Conservation (phyloP, 2,329 filamentous ascomycete genomes). For the Sporothrix luriei region DNA sequence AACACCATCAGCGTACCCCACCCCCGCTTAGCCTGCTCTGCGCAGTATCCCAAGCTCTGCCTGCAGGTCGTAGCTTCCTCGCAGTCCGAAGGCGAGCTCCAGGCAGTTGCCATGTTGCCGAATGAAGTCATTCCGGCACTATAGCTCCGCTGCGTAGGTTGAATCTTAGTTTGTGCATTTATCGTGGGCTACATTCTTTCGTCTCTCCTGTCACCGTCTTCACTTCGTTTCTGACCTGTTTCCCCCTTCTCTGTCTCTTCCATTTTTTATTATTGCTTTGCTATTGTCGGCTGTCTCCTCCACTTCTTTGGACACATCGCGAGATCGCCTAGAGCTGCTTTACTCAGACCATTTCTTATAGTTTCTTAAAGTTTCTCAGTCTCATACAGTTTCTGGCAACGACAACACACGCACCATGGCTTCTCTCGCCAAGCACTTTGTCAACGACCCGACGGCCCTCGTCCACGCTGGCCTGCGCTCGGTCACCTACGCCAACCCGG, state of each 20-base stretch:
- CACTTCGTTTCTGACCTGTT: too few species aligned
- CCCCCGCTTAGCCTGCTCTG: slow-evolving; percentile 9
- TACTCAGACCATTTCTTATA: not conserved
- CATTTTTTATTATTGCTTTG: not conserved
- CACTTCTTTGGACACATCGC: not conserved
- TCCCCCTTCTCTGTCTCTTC: not conserved
- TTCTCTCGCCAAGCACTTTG: slow-evolving; percentile 75
- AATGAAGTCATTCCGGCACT: slow-evolving; percentile 28
- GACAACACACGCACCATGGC: slow-evolving; percentile 27
- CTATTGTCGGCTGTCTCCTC: not conserved
- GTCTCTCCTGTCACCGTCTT: not conserved
- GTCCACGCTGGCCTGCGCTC: slow-evolving; percentile 75
- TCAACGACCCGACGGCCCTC: slow-evolving; percentile 78
- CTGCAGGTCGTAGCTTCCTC: slow-evolving; percentile 1
- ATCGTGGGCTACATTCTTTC: not conserved
- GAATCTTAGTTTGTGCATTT: not conserved
- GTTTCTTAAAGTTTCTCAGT: not conserved
- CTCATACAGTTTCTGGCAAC: not conserved
- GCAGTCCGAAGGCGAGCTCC: not conserved
- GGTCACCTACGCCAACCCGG: slow-evolving; percentile 81
- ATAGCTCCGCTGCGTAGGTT: slow-evolving; percentile 4
- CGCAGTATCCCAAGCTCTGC: slow-evolving; percentile 11
- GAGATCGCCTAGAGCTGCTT: not conserved
- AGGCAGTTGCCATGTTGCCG: slow-evolving; percentile 20
- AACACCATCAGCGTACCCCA: slow-evolving; percentile 1